Base-by-base conservation (phyloP, 176 grass and related monocot genomes). In the Oryza coarctata region DNA sequence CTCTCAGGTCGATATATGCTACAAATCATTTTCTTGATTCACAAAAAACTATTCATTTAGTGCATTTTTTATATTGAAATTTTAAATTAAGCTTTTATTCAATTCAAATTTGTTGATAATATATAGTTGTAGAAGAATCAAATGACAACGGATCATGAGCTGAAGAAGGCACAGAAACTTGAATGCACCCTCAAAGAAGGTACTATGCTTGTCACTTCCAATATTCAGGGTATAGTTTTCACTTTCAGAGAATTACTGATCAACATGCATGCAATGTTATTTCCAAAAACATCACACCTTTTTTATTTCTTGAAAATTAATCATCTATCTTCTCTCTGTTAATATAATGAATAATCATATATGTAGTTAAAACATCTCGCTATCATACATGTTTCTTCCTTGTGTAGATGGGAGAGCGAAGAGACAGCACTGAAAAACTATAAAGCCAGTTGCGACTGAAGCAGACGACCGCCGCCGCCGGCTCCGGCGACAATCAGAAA, bases 121-220 rank as follows among this genome's bases (percentile, higher is more conserved):
- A 62, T 65, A 79, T 65, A 91, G 92, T 52, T 91, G 69, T 73
- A 87, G n/a, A 89, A 87, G 50, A 81, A 87, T 62, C 44, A 34
- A 52, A 22, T 52, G 32, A 82, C 87, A 65, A 40, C 41, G 33
- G 64, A 77, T 43, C 84, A 91, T 55, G 89, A 87, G 68, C 63
- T 87, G 84, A 91, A 91, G 66, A 89, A 75, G 77, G 68, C 91
- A 34, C 32, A 85, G 17, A 94, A 87, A 77, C 84, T 91, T 58
- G 92, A 94, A 65, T 85, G 91, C 50, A 80, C 78, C 66, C 63
- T 91, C 35, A 73, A 87, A 75, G 84, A 92, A 83, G 73, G 89
- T 87, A 85, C 65, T 64, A 77, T 50, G 31, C 25, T 31, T 71
- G 3, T 3, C 20, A 17, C 22, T 30, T 44, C 2, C 52, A 18